Base-by-base conservation (phyloP, 176 grass and related monocot species). In the Cocos nucifera region DNA sequence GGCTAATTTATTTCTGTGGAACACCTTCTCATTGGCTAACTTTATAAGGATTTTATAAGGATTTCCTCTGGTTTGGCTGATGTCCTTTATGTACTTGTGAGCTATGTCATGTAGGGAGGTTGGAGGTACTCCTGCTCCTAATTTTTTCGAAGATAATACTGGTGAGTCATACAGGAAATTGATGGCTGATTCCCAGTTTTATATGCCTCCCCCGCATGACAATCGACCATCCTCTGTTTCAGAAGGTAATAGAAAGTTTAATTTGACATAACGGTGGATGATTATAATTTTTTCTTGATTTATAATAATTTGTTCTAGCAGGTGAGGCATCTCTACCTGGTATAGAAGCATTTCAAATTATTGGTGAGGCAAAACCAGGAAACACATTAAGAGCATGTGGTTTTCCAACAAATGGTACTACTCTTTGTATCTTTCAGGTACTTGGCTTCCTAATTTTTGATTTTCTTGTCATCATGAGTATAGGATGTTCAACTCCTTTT, bases 381-480 rank as follows among this genome's bases (percentile, higher is more conserved):
- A 73, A 8, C 32, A 73, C 17, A 50, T 73, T 98, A 72, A 82
- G 2, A 58, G 93, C 87, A 55, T 83, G 83, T 74, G 93, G 93
- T 60, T 88, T 71, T 64, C 81, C 87, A 57, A 80, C 63, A 63
- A 92, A 98, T 73, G 93, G 93, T 58, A 98, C 93, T 53, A 98
- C 87, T 51, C 87, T 92, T 69, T 98, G 84, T 57, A 83, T 85
- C 84, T 98, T 98, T 74, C 93, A 98, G 87, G 93, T 98, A 78
- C 58, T 28, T 58, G 29, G 54, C 64, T 56, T 65, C n/a, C 39
- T 15, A 15, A 50, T 63, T 17, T 19, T 51, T 39, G 30, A 3
- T 71, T 54, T 18, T 39, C 35, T 71, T 61, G 20, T 53, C 19
- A 63, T 66, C 52, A 61, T 61, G 23, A 58, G 20, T 21, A 58